Base-by-base conservation (phyloP, 768 basidiomycete genomes). In the Lactarius indigo region DNA sequence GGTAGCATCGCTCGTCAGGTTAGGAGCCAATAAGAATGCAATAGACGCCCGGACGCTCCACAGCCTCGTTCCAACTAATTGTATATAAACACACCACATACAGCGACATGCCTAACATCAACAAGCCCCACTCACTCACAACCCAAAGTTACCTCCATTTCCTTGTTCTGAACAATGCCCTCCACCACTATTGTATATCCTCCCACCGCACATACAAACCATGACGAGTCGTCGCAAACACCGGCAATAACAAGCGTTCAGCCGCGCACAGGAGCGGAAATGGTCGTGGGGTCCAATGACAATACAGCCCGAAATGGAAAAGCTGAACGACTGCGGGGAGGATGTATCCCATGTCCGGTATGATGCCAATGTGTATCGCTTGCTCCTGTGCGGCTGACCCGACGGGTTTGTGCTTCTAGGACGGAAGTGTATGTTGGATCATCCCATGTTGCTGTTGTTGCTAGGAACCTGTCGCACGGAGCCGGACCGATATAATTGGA, bases 301-400 rank as follows among this genome's bases (percentile, higher is more conserved):
- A n/a, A 64, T 12, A 31, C 23, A 15, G 10, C 55, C 8, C 64
- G 26, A 26, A 39, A 2, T 35, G 59, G 64, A 42, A 67, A 67
- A 23, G 67, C 67, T n/a, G 56, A 61, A 50, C 64, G 67, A 39
- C 55, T 68, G 37, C 37, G 67, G 10, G 67, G 67, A 37, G 67
- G 67, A 59, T 68, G 67, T 42, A 26, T 68, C 20, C 67, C 67
- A 8, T 68, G 67, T 66, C 67, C 67, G 47, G 67, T 68, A 57
- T 42, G 61, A 52, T 9, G 20, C 12, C 28, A 52, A 13, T 26
- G 6, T 52, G 33, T 31, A 23, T 59, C 17, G 6, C 17, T 39
- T 28, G 10, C 42, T 2, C 10, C 3, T 23, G 20, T 42, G 20
- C 8, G 5, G 10, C 26, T 39, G 39, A 18, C 26, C n/a, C 10